Conservation (phyloP, 345 rosid species). For the Pistacia atlantica region DNA sequence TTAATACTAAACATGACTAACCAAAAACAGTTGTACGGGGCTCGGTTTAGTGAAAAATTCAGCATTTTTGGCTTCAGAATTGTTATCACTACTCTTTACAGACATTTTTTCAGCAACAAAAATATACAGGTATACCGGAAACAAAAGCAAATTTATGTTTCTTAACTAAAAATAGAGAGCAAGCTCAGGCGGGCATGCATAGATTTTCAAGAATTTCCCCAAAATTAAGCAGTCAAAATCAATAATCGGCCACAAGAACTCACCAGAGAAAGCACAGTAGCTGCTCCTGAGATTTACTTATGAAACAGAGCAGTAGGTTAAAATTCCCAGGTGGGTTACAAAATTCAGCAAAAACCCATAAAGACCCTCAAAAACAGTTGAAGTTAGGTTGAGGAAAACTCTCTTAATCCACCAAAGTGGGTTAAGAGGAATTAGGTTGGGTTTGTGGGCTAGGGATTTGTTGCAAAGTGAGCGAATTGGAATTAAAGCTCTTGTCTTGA, state of each 20-base stretch:
- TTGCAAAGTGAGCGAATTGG: constrained; percentile 31
- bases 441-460: constrained; percentile 37
- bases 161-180: neutral
- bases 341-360: constrained; percentile 25
- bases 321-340: constrained; percentile 36
- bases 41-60: neutral
- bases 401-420: constrained; percentile 26
- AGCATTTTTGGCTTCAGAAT: neutral
- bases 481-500: constrained; percentile 37
- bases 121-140: neutral
- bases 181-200: neutral
- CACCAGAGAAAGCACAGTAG: constrained; percentile 36
- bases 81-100: neutral
- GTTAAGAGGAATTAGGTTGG: constrained; percentile 7
- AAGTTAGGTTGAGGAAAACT: neutral
- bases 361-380: constrained; percentile 2
- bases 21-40: neutral
- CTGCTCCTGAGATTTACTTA: constrained; percentile 21
- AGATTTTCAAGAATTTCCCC: constrained; percentile 4
- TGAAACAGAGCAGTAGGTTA: constrained; percentile 20
- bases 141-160: constrained; percentile 7
- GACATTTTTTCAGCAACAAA: constrained; percentile 14
- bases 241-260: constrained; percentile 27
- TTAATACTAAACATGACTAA: neutral
- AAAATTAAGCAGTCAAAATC: neutral